A percentile compares a stretch with the other conserved stretches of the same genome.
Evolutionary conservation across 305 asterid genomes (phyloP).

Genomic region (Fraxinus albicans): DNA sequence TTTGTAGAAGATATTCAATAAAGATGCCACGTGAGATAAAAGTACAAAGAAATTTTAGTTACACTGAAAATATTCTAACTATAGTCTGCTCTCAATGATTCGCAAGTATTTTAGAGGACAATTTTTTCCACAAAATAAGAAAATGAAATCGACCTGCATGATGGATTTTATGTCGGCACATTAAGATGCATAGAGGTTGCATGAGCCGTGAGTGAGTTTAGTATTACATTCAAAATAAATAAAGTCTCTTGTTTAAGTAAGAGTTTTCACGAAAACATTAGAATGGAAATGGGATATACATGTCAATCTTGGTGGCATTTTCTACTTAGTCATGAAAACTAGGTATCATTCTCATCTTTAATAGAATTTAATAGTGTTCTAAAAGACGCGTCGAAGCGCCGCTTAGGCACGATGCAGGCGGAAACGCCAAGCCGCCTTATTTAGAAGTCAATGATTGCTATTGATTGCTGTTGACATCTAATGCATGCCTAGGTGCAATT

Average conservation of each 20-base stretch:
- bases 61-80: not conserved
- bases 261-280: not conserved
- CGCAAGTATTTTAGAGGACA: not conserved
- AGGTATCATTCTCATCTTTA: too few relatives aligned
- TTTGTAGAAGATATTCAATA: not conserved
- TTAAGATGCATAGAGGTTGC: not conserved
- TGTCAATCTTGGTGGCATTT: not conserved
- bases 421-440: too few relatives aligned
- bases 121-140: not conserved
- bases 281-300: not conserved
- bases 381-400: too few relatives aligned
- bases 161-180: not conserved
- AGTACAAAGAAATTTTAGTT: too few relatives aligned
- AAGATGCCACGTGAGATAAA: not conserved
- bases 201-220: not conserved
- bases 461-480: too few relatives aligned
- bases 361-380: too few relatives aligned
- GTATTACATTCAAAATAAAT: not conserved
- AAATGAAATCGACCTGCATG: not conserved
- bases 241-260: too few relatives aligned
- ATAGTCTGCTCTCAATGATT: not conserved
- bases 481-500: too few relatives aligned
- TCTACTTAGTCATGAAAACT: too few relatives aligned
- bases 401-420: too few relatives aligned
- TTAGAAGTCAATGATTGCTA: too few relatives aligned